phyloP scores from a whole-genome alignment of 1,284 basidiomycete species.

The Sporisorium scitamineum region DNA sequence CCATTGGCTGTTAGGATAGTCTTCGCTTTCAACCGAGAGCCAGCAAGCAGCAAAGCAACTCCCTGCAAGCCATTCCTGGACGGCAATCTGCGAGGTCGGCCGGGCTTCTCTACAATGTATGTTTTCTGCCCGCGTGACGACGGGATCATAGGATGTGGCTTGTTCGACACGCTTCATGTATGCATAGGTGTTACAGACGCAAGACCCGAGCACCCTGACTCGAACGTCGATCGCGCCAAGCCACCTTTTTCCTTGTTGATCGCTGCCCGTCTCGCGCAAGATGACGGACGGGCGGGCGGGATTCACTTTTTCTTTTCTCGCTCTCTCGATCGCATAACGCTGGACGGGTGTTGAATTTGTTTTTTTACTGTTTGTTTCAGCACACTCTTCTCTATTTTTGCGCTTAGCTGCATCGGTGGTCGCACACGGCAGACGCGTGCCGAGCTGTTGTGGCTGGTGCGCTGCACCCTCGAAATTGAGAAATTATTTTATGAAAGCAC shows the following conservation, averaged over 20 bases:
- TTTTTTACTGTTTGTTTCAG: background rate
- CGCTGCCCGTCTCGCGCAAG: background rate
- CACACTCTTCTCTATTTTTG: too few relatives aligned
- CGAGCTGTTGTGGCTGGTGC: too few relatives aligned
- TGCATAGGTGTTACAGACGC: too few relatives aligned
- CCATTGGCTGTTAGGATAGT: background rate
- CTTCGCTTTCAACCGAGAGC: too few relatives aligned
- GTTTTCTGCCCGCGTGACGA: too few relatives aligned
- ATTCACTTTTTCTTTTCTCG: background rate
- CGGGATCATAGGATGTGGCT: background rate
- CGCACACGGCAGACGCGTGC: background rate
- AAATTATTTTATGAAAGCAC: too few relatives aligned
- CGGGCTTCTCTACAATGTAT: too few relatives aligned
- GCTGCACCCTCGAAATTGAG: background rate
- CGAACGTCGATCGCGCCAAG: background rate
- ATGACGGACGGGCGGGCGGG: background rate
- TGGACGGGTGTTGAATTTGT: background rate
- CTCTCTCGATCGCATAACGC: background rate
- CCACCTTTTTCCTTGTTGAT: background rate
- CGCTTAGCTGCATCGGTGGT: background rate
- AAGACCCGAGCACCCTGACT: background rate
- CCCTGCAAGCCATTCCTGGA: background rate
- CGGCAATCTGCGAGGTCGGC: too few relatives aligned
- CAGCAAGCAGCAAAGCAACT: background rate
- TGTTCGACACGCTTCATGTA: background rate